Evolutionary conservation across 2,329 filamentous ascomycete species (phyloP), one percentile per base, ranked within the genome.

Genomic region (Chrysosporium keratinophilum): DNA sequence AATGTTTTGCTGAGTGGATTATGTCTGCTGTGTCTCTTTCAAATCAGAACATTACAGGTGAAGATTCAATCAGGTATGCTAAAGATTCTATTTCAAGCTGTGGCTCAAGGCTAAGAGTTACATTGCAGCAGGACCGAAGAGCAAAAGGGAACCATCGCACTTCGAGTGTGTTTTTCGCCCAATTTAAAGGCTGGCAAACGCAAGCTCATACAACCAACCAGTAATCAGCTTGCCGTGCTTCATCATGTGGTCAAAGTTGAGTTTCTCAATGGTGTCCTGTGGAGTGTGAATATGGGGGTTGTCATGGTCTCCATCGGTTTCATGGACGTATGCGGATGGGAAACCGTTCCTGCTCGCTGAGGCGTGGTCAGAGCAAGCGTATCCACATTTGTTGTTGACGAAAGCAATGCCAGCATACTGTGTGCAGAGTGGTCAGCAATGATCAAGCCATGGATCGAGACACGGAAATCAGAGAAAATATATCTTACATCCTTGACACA

Each of bases 201-300:
- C 53, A 11, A 55, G 47, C 46, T 55, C 53, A 19, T 44, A 50
- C 53, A 55, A 33, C 37, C 46, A 55, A 19, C 53, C 53, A 33
- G 50, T 35, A 15, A 55, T 31, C 19, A 55, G 9, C 40, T 44
- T 40, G 12, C 40, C 44, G 15, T 55, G 53, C 20, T 55, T 48
- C 37, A 49, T 39, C 39, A 55, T 50, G 40, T 55, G 53, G 19
- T 48, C 37, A 40, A 50, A 55, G 39, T 49, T 50, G 46, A 55
- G 53, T 15, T 50, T 43, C 17, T 55, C 47, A 42, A 49, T 49
- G 11, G 53, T 55, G 39, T 55, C 53, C 35, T 50, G 34, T 2
- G 46, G 19, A 11, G 53, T 55, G 40, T 55, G 53, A 15, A 55
- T 55, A 17, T 55, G 17, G 17, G 37, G 17, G 46, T 55, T 55